phyloP scores from a whole-genome alignment of 2,329 filamentous ascomycete genomes.

The Coniochaeta ligniaria region DNA sequence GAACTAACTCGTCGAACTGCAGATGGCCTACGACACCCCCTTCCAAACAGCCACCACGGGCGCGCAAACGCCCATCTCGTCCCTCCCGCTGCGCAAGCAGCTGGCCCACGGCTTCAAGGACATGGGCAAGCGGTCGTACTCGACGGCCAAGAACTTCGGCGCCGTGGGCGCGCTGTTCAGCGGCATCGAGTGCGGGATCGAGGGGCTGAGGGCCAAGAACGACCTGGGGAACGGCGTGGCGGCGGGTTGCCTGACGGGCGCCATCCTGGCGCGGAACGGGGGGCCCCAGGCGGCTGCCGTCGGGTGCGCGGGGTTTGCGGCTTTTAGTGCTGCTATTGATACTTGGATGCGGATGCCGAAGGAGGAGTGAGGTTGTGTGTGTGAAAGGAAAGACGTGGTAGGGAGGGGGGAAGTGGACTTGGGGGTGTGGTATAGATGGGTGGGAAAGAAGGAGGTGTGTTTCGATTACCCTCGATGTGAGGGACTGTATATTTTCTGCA shows the following conservation, averaged over 20 bases:
- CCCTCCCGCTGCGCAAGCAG: conserved; percentile 79
- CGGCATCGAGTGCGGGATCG: conserved; percentile 92
- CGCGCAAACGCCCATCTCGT: conserved; percentile 32
- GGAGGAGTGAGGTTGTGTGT: conserved; percentile 39
- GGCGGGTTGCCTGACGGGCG: conserved; percentile 87
- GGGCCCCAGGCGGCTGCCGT: conserved; percentile 83
- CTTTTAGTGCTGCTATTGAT: conserved; percentile 88
- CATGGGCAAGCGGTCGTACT: conserved; percentile 80
- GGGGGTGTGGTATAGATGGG: background rate
- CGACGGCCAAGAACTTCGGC: conserved; percentile 89
- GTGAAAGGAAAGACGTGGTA: background rate
- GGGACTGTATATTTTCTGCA: background rate
- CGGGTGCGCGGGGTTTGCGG: conserved; percentile 89
- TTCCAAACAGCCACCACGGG: conserved; percentile 46
- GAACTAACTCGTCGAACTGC: background rate
- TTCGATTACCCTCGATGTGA: background rate
- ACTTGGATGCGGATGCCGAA: conserved; percentile 77
- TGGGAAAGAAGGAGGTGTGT: background rate
- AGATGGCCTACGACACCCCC: conserved; percentile 99
- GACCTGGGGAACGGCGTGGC: conserved; percentile 82
- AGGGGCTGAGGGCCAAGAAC: conserved; percentile 88
- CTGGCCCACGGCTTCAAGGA: conserved; percentile 83
- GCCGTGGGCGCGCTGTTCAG: conserved; percentile 86
- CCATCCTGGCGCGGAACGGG: conserved; percentile 75
- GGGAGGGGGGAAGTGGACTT: background rate